phyloP scores from a whole-genome alignment of 352 stramenopile genomes.

The Phytophthora colocasiae region DNA sequence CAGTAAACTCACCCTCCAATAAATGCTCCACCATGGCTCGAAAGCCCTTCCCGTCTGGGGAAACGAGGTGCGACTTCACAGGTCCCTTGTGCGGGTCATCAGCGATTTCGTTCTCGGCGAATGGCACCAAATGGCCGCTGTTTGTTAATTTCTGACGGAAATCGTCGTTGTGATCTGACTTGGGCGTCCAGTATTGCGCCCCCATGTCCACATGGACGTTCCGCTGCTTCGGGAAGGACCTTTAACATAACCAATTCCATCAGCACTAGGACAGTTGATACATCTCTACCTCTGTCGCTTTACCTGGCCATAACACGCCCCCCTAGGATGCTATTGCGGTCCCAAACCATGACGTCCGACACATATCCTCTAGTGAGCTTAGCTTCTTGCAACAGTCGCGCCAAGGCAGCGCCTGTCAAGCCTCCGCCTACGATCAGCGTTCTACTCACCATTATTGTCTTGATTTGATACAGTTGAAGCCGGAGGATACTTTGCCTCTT shows the following conservation, averaged over 20 bases:
- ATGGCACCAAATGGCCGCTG: constrained; percentile 44
- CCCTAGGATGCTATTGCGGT: constrained; percentile 74
- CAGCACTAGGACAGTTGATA: not conserved
- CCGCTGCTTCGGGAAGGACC: constrained; percentile 68
- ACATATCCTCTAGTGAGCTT: constrained; percentile 39
- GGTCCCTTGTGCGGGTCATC: constrained; percentile 52
- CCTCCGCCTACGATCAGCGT: constrained; percentile 72
- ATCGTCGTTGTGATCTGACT: constrained; percentile 58
- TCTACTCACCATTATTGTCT: constrained; percentile 39
- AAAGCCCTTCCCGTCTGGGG: constrained; percentile 52
- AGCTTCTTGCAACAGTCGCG: constrained; percentile 59
- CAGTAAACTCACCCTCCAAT: constrained; percentile 41
- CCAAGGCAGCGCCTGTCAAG: constrained; percentile 62
- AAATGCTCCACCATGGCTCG: constrained; percentile 62
- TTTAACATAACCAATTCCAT: constrained; percentile 8
- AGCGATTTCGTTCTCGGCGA: constrained; percentile 57
- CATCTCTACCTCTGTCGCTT: not conserved
- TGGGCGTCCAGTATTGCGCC: constrained; percentile 72
- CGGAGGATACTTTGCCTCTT: not conserved
- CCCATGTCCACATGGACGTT: constrained; percentile 69
- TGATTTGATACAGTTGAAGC: constrained; percentile 33
- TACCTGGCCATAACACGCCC: constrained; percentile 75
- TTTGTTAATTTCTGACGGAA: constrained; percentile 46
- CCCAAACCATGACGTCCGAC: constrained; percentile 65
- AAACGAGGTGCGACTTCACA: constrained; percentile 48